Percentiles rank a stretch among this genome's conserved stretches.
phyloP scores from a whole-genome alignment of 1,139 yeast species.

The Yamadazyma atmosphaerica region DNA sequence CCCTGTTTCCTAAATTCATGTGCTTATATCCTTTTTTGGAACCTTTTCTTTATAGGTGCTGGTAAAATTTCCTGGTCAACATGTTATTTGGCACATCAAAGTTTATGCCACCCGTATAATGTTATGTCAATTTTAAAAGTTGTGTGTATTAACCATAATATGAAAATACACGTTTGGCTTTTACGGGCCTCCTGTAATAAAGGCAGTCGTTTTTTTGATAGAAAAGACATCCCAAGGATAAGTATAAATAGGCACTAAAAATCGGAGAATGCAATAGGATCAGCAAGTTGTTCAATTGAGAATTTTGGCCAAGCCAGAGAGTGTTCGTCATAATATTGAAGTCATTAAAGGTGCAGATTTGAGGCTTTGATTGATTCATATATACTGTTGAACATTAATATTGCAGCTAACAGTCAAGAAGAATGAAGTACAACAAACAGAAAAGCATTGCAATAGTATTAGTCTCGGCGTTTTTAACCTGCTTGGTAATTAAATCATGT shows the following conservation, averaged over 20 bases:
- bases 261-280: not conserved
- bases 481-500: not conserved
- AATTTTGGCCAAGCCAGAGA: not conserved
- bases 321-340: not conserved
- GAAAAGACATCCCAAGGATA: not conserved
- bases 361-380: not conserved
- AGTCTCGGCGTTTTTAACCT: not conserved
- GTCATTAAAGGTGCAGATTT: not conserved
- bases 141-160: not conserved
- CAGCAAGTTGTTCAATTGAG: not conserved
- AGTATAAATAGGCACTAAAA: not conserved
- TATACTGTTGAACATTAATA: not conserved
- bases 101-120: not conserved
- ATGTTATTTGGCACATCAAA: not conserved
- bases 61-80: conserved; percentile 1
- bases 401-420: not conserved
- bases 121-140: not conserved
- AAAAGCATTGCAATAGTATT: not conserved
- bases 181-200: not conserved
- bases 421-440: not conserved
- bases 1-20: conserved; percentile 1
- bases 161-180: not conserved
- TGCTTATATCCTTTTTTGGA: conserved; percentile 1
- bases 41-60: conserved; percentile 1
- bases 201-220: not conserved